Evolutionary conservation across 1,284 basidiomycete species (phyloP), one percentile per base, ranked within the genome.

Genomic region (Apiotrichum gamsii): DNA sequence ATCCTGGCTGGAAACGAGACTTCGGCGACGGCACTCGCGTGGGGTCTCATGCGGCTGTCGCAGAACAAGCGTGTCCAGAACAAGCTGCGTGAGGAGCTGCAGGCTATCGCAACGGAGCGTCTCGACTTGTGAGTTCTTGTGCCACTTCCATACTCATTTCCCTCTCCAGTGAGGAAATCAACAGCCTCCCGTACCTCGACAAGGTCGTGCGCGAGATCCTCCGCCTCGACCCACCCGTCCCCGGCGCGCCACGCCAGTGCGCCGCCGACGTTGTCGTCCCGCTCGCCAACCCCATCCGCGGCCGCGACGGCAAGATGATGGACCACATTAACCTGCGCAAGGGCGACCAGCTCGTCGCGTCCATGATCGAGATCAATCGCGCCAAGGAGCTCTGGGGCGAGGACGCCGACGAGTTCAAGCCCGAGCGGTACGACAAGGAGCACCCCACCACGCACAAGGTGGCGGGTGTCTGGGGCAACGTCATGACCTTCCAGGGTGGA

Each of bases 41-140:
- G 86, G 85, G 80, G 78, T 49, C 71, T 88, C 2, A 83, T 82
- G 64, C 77, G 78, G 16, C 78, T 88, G n/a, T 75, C 82, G 0
- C 74, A 72, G 24, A 62, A 79, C 41, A 78, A 75, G 0, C 70
- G 71, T 0, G 68, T 75, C 8, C 87, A 89, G 63, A 55, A 62
- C 16, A 71, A 70, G 31, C 74, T 90, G 2, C 77, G 83, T 4
- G 66, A 68, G 8, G 82, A 82, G 38, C 84, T 0, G 56, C 65
- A 33, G 53, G 59, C 23, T 62, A 64, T n/a, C 64, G 64, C 37
- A 15, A 78, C 82, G 13, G 41, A 43, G 10, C n/a, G n/a, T 20
- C 21, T 25, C 4, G 37, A 38, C 37, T 38, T n/a, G 33, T 65
- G 84, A 0, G 57, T 65, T 31, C 25, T 6, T 28, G 8, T 6